Percentiles rank a stretch among this genome's conserved stretches.
phyloP scores from a whole-genome alignment of 441 rosid genomes.

The Theobroma grandiflorum region DNA sequence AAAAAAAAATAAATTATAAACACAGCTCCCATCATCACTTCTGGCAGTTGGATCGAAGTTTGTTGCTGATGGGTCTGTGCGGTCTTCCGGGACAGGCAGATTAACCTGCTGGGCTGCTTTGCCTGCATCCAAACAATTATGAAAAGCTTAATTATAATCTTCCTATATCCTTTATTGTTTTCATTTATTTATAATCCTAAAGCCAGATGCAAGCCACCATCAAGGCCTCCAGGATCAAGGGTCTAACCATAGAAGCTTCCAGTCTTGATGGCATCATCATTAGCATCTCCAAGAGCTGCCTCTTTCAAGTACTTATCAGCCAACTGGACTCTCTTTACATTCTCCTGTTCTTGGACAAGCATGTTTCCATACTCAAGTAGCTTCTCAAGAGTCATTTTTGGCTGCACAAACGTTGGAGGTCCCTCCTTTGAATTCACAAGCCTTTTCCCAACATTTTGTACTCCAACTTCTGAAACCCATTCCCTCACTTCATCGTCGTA shows the following conservation, averaged over 20 bases:
- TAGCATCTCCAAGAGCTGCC: constrained; percentile 67
- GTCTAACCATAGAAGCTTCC: constrained; percentile 38
- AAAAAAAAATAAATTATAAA: neutral
- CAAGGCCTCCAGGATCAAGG: neutral
- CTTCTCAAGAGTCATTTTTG: constrained; percentile 48
- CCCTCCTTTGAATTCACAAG: constrained; percentile 89
- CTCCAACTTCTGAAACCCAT: constrained; percentile 70
- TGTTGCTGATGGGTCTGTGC: constrained; percentile 46
- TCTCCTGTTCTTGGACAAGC: constrained; percentile 58
- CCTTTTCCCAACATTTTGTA: constrained; percentile 67
- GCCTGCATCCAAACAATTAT: constrained; percentile 23
- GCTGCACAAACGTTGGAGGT: constrained; percentile 65
- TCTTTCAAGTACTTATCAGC: constrained; percentile 52
- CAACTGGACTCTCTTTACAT: constrained; percentile 55
- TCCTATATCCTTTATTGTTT: constrained; percentile 11
- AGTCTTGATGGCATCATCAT: constrained; percentile 46
- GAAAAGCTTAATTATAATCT: neutral
- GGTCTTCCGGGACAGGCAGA: constrained; percentile 55
- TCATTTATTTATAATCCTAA: neutral
- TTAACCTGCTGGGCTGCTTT: constrained; percentile 55
- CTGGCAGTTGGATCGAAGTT: constrained; percentile 25
- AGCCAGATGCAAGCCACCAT: neutral
- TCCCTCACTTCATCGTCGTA: constrained; percentile 97
- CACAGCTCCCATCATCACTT: constrained; percentile 25
- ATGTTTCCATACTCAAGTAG: constrained; percentile 50